Evolutionary conservation across 225 moss, liverwort and hornwort genomes (phyloP).

Genomic region (Rhytidiadelphus loreus): DNA sequence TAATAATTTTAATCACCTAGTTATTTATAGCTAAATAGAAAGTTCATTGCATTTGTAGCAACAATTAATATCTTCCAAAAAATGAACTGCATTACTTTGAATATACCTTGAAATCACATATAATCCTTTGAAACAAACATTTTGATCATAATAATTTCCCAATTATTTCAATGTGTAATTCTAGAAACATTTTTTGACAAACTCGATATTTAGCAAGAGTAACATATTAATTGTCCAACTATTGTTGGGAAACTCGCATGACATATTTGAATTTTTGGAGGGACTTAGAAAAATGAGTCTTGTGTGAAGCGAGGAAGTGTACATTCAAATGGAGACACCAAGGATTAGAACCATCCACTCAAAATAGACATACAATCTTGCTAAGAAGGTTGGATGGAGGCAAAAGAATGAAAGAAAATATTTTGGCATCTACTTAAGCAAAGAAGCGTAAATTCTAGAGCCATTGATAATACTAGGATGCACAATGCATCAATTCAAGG

Average conservation of each 20-base stretch:
- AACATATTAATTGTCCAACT: accelerated
- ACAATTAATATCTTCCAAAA: background rate
- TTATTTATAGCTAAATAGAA: background rate
- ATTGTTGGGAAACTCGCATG: accelerated
- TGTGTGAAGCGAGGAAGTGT: background rate
- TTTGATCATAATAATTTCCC: accelerated
- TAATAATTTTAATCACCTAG: background rate
- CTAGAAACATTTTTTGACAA: background rate
- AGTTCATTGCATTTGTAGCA: background rate
- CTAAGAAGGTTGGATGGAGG: accelerated
- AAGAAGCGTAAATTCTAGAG: background rate
- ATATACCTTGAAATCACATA: background rate
- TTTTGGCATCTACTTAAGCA: background rate
- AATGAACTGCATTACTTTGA: accelerated
- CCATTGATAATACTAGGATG: background rate
- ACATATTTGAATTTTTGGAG: background rate
- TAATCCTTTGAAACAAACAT: background rate
- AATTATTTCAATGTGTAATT: background rate
- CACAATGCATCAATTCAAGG: too few relatives aligned
- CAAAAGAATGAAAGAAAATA: background rate
- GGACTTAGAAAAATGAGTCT: background rate
- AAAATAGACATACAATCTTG: background rate
- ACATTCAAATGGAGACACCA: background rate
- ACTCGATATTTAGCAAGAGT: background rate
- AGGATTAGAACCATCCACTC: background rate